These are phyloP conservation scores for Mycena alexandri DNA, from an alignment of 768 basidiomycete species.

Conservation along the genomic window DNA sequence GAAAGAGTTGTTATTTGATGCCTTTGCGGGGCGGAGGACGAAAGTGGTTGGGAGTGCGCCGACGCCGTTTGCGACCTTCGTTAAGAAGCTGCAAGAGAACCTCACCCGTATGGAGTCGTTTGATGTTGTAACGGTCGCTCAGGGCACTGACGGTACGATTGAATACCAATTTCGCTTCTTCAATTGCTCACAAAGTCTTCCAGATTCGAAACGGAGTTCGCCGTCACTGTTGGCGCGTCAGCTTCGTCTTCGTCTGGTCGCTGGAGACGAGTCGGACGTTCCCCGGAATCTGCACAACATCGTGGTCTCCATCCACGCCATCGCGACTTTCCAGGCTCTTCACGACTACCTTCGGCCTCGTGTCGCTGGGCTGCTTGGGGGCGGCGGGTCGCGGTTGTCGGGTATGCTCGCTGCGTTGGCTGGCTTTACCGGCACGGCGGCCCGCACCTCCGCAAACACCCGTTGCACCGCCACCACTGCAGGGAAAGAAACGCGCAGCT, in stretches of 20 bases:
- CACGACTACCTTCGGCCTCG: constrained; percentile 96
- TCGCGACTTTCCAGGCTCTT: constrained; percentile 97
- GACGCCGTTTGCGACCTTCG: constrained; percentile 80
- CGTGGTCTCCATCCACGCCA: constrained; percentile 97
- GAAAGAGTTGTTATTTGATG: constrained; percentile 83
- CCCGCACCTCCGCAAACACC: constrained; percentile 51
- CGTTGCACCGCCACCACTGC: constrained; percentile 47
- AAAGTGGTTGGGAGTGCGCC: constrained; percentile 58
- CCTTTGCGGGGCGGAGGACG: constrained; percentile 71
- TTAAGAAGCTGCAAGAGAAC: constrained; percentile 97
- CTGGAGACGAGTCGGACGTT: constrained; percentile 89
- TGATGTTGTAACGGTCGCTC: constrained; percentile 91
- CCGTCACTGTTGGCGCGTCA: constrained; percentile 94
- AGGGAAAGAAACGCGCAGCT: no score
- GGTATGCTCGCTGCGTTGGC: constrained; percentile 94
- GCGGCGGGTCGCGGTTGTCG: constrained; percentile 76
- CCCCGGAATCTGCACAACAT: constrained; percentile 91
- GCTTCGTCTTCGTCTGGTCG: constrained; percentile 89
- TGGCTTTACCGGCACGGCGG: constrained; percentile 69
- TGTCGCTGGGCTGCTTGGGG: constrained; percentile 77
- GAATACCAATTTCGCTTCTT: neutral
- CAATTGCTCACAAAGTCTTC: constrained; percentile 5
- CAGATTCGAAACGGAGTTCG: constrained; percentile 92
- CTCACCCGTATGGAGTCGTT: constrained; percentile 96
- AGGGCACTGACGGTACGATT: constrained; percentile 80